phyloP scores from a whole-genome alignment of 2,329 filamentous ascomycete species.

The Talaromyces sp. region DNA sequence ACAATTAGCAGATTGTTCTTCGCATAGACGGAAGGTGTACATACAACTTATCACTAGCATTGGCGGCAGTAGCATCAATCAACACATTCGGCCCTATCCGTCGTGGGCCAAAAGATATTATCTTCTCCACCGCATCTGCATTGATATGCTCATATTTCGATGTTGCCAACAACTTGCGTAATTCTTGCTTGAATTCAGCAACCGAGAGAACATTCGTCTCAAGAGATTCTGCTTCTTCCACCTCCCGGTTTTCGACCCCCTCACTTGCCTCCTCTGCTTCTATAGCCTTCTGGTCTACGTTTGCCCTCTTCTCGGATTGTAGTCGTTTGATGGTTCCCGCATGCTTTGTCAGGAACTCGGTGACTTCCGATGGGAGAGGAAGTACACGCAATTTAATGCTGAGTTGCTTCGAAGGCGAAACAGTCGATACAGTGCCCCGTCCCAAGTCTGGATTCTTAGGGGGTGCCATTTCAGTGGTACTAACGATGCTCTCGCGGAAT shows the following conservation, averaged over 20 bases:
- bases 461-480: conserved; percentile 85
- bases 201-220: conserved; percentile 63
- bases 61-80: conserved; percentile 72
- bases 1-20: neutral
- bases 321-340: conserved; percentile 72
- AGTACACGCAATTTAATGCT: conserved; percentile 71
- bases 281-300: conserved; percentile 38
- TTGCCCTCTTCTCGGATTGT: conserved; percentile 65
- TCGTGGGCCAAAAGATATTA: conserved; percentile 85
- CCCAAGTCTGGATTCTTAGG: conserved; percentile 82
- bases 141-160: conserved; percentile 74
- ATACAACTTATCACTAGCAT: conserved; percentile 71
- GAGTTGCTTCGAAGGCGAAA: conserved; percentile 82
- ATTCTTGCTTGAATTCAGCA: conserved; percentile 71
- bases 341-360: conserved; percentile 81
- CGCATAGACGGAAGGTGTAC: conserved; percentile 25
- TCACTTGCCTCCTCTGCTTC: conserved; percentile 38
- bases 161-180: conserved; percentile 63
- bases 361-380: conserved; percentile 73
- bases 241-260: conserved; percentile 39
- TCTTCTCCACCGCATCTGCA: conserved; percentile 72
- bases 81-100: conserved; percentile 84
- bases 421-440: conserved; percentile 70
- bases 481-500: conserved; percentile 87
- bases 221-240: conserved; percentile 56